Percentiles rank a stretch among this genome's conserved stretches.
phyloP scores from a whole-genome alignment of 2,329 filamentous ascomycete genomes.

The Aspergillus aculeatus region DNA sequence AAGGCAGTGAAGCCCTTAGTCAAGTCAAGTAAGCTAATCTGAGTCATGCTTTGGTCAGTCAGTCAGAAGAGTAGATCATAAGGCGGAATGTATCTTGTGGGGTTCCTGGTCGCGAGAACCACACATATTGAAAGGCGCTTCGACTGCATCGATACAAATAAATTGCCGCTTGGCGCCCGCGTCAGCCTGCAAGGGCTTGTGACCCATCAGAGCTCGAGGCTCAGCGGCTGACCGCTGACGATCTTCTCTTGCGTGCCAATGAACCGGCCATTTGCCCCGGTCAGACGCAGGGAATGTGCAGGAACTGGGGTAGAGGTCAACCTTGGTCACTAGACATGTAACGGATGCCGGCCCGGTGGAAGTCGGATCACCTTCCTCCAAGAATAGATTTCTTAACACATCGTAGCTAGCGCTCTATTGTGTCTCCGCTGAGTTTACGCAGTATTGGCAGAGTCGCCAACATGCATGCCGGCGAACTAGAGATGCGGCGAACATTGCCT shows the following conservation, averaged over 20 bases:
- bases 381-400: background rate
- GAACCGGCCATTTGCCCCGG: background rate
- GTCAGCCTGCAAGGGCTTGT: constrained; percentile 20
- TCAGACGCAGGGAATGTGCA: background rate
- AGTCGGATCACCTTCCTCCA: background rate
- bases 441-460: background rate
- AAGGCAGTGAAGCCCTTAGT: constrained; percentile 15
- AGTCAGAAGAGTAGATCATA: constrained; percentile 19
- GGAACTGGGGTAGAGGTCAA: background rate
- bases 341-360: background rate
- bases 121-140: constrained; percentile 2
- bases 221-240: constrained; percentile 5
- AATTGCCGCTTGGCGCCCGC: constrained; percentile 15
- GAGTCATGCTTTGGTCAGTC: constrained; percentile 17
- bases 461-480: background rate
- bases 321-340: background rate
- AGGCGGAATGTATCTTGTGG: constrained; percentile 3
- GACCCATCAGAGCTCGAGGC: constrained; percentile 18
- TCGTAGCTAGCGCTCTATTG: background rate
- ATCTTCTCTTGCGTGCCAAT: background rate
- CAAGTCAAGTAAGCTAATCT: constrained; percentile 8
- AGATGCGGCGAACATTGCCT: background rate
- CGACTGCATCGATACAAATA: background rate
- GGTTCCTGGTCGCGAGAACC: constrained; percentile 1
- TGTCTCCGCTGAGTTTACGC: background rate